Conservation (phyloP, 495 filamentous ascomycete species). For the Penicillium paxilli region DNA sequence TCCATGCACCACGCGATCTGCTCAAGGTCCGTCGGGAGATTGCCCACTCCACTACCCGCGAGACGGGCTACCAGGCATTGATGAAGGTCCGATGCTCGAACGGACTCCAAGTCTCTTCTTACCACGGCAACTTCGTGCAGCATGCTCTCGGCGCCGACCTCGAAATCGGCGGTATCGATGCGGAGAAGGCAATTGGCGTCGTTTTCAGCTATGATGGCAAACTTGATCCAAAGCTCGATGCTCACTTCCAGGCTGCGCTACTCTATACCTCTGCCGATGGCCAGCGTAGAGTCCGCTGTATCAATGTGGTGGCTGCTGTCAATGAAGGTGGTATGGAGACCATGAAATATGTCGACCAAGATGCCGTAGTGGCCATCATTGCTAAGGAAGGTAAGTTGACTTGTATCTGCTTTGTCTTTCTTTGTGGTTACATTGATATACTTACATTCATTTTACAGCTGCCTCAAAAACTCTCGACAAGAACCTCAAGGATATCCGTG, state of each 20-base stretch:
- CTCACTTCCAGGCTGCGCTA: conserved; percentile 94
- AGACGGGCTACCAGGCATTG: conserved; percentile 93
- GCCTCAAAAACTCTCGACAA: conserved; percentile 78
- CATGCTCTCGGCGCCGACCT: conserved; percentile 93
- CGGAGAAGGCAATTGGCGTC: conserved; percentile 89
- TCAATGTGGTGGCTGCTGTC: conserved; percentile 89
- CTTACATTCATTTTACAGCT: conserved; percentile 41
- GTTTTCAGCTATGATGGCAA: conserved; percentile 97
- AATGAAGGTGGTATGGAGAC: conserved; percentile 79
- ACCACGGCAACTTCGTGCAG: conserved; percentile 95
- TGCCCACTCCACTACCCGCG: conserved; percentile 81
- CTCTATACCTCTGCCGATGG: conserved; percentile 92
- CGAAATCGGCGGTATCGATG: conserved; percentile 89
- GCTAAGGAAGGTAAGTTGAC: conserved; percentile 73
- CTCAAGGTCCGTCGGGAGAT: conserved; percentile 84
- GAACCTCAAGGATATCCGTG: conserved; percentile 84
- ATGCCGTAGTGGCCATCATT: conserved; percentile 82
- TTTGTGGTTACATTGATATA: background rate
- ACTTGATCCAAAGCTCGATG: conserved; percentile 91
- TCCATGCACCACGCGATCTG: conserved; percentile 80
- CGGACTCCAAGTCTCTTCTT: conserved; percentile 88
- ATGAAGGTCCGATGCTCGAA: conserved; percentile 99
- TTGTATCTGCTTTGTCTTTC: conserved; percentile 3
- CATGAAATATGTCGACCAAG: conserved; percentile 92
- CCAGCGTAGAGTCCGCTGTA: conserved; percentile 87